phyloP scores from a whole-genome alignment of 2,329 filamentous ascomycete species.

The Apiospora koreana region DNA sequence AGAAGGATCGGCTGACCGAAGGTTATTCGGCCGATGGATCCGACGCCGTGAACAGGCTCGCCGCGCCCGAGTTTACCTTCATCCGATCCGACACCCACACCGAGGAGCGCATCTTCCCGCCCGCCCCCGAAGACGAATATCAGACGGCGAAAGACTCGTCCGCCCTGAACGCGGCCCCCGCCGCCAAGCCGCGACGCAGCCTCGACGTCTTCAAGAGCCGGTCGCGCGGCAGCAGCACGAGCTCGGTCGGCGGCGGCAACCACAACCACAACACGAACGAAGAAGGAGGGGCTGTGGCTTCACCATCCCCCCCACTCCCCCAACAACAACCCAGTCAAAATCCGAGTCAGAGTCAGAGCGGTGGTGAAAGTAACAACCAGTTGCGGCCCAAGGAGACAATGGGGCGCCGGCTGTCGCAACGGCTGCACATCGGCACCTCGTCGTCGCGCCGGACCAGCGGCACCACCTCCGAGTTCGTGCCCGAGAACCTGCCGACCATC shows the following conservation, averaged over 20 bases:
- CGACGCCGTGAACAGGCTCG: constrained; percentile 38
- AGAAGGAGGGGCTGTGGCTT: constrained; percentile 15
- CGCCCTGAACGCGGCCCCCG: constrained; percentile 1
- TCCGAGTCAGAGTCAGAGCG: constrained; percentile 66
- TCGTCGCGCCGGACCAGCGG: constrained; percentile 51
- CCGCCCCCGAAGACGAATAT: constrained; percentile 39
- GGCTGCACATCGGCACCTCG: constrained; percentile 60
- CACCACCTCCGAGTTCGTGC: constrained; percentile 71
- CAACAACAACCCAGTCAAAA: constrained; percentile 51
- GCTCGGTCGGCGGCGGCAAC: constrained; percentile 33
- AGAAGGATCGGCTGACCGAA: constrained; percentile 49
- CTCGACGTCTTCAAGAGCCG: constrained; percentile 47
- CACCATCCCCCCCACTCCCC: not conserved
- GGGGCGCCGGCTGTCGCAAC: constrained; percentile 60
- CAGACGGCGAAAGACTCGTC: constrained; percentile 26
- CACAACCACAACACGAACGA: constrained; percentile 34
- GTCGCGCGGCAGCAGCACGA: constrained; percentile 51
- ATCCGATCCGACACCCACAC: constrained; percentile 80
- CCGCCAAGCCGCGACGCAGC: constrained; percentile 40
- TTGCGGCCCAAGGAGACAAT: not conserved
- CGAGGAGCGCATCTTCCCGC: constrained; percentile 76
- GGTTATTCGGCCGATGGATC: constrained; percentile 33
- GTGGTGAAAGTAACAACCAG: not conserved
- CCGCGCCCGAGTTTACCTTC: constrained; percentile 74
- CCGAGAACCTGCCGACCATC: constrained; percentile 78